These are phyloP conservation scores for Aureobasidium lini DNA, from an alignment of 2,329 filamentous ascomycete species.

Conservation along the genomic window DNA sequence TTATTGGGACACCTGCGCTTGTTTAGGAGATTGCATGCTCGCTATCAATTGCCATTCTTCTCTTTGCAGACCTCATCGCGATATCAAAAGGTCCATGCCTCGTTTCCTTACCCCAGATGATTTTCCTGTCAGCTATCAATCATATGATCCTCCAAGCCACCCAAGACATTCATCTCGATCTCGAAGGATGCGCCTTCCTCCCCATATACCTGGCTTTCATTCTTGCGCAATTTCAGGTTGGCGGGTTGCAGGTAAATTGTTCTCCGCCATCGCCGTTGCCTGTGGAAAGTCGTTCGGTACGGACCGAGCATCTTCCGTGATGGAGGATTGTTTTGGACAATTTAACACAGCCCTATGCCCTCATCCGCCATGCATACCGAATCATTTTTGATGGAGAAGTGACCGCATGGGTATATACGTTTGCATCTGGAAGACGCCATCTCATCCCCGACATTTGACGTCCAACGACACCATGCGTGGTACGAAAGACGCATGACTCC, in stretches of 20 bases:
- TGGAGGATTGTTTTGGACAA: neutral
- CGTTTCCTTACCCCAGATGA: neutral
- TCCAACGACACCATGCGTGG: neutral
- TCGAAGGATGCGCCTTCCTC: neutral
- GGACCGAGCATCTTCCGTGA: conserved; percentile 2
- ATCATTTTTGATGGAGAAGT: neutral
- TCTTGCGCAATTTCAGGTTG: neutral
- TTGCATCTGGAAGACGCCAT: neutral
- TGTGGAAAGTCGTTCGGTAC: neutral
- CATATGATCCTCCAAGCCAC: conserved; percentile 5
- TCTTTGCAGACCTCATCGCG: neutral
- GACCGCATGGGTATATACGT: neutral
- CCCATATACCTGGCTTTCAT: neutral
- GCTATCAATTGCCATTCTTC: neutral
- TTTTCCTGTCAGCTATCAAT: neutral
- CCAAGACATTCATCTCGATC: neutral
- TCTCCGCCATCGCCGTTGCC: conserved; percentile 2
- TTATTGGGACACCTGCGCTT: neutral
- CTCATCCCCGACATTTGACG: conserved; percentile 1
- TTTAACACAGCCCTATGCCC: conserved; percentile 1
- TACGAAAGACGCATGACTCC: neutral
- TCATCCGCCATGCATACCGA: neutral
- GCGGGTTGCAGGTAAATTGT: neutral
- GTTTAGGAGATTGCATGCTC: neutral
- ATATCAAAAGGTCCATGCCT: neutral